Evolutionary conservation across 345 rosid genomes (phyloP).

Genomic region (Eucalyptus curtisii): DNA sequence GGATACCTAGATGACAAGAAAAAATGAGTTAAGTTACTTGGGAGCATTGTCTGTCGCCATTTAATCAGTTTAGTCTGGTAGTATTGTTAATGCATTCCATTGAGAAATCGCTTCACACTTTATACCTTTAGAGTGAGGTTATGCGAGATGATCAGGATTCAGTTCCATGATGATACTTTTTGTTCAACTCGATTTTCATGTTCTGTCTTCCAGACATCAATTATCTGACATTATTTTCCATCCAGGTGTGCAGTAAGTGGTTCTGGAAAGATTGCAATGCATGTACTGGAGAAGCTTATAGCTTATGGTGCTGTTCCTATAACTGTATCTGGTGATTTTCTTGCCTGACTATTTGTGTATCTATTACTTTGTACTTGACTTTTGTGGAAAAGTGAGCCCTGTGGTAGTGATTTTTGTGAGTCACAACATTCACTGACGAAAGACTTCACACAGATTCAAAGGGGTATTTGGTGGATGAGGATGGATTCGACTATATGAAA

Average conservation of each 20-base stretch:
- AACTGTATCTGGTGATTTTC: constrained; percentile 64
- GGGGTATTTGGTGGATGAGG: constrained; percentile 96
- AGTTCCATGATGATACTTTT: not conserved
- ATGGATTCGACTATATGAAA: constrained; percentile 95
- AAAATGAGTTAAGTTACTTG: not conserved
- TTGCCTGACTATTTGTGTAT: not conserved
- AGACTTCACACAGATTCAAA: constrained; percentile 57
- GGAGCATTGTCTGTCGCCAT: not conserved
- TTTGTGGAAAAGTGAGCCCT: not conserved
- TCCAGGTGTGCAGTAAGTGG: constrained; percentile 93
- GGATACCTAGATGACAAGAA: not conserved
- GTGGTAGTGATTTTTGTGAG: not conserved
- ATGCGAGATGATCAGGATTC: not conserved
- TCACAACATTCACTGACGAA: not conserved
- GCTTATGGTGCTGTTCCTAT: constrained; percentile 93
- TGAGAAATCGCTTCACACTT: not conserved
- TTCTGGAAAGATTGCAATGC: constrained; percentile 98
- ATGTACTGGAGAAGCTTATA: constrained; percentile 94
- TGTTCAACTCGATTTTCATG: not conserved
- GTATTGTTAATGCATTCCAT: not conserved
- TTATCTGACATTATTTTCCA: not conserved
- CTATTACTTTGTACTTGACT: not conserved
- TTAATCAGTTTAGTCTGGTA: not conserved
- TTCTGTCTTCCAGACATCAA: not conserved
- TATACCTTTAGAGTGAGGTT: not conserved